Conservation (phyloP, 176 grass and related monocot species). For the Dendrocalamus sinicus region DNA sequence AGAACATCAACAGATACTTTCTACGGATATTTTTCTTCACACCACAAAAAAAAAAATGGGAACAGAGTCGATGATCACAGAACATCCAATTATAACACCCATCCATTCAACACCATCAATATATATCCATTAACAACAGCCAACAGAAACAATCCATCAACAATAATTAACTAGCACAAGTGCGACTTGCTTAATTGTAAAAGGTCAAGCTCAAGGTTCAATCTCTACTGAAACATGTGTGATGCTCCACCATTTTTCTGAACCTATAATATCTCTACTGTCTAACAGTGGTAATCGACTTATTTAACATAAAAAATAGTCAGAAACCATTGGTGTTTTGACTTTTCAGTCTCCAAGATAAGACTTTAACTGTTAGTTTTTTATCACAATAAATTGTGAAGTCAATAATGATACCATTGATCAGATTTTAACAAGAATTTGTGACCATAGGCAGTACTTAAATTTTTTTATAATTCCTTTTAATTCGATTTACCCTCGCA, state of each 20-base stretch:
- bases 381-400: background rate
- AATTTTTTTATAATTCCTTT: background rate
- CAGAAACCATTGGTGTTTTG: background rate
- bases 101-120: background rate
- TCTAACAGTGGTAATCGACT: constrained; percentile 15
- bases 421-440: background rate
- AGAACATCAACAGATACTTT: constrained; percentile 29
- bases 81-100: background rate
- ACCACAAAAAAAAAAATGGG: constrained; percentile 24
- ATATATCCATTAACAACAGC: constrained; percentile 4
- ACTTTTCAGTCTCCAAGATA: background rate
- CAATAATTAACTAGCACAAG: background rate
- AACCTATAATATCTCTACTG: background rate
- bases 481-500: constrained; percentile 1
- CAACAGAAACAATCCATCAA: constrained; percentile 15
- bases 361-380: background rate
- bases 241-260: background rate
- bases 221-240: background rate
- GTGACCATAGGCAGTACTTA: background rate
- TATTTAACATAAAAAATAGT: background rate
- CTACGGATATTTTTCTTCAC: background rate
- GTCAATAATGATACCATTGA: background rate
- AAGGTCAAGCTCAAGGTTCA: background rate
- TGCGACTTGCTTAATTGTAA: background rate
- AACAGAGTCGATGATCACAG: constrained; percentile 10